Evolutionary conservation across 1,284 basidiomycete species (phyloP), one percentile per base, ranked within the genome.

Genomic region (Ceratobasidium theobromae): DNA sequence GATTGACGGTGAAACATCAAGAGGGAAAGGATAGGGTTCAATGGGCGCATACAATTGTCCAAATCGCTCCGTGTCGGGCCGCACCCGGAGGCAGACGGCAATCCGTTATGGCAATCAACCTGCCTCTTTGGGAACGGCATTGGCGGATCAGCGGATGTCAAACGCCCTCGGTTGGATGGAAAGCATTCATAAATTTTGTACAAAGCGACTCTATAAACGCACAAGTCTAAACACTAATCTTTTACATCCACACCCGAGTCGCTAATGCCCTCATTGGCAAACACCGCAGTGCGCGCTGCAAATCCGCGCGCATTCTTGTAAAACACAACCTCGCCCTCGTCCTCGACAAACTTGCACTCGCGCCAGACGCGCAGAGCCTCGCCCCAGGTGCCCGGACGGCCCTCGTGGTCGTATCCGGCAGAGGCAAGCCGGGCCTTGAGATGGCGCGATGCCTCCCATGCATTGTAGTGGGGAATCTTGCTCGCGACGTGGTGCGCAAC

Each of bases 381-480:
- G 30, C 27, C n/a, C 66, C 66, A 67, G 1, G 66, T 67, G 38
- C 54, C 66, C 3, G 66, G 66, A 33, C 48, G 48, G 54, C 66
- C 66, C 51, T 67, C 75, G 28, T 87, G 80, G 54, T 78, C 76
- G 68, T 89, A 77, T 14, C 87, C 87, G 45, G 81, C 78, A 58
- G 83, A 79, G 32, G 78, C 86, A 55, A 98, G 84, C 73, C 87
- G 88, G 74, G 84, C 83, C 78, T 93, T 93, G 73, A 99, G 83
- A 11, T 93, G 94, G 72, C 86, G 85, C 38, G 89, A 88, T 25
- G 96, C 96, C 76, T 97, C 95, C 95, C 94, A 97, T 57, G 90
- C 89, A 70, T 92, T 79, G 75, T 93, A 96, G 78, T 97, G 95
- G 21, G 95, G 95, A 69, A 98, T 97, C 80, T 94, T 94, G 82